phyloP scores from a whole-genome alignment of 441 rosid genomes.

The Gossypium schwendimanii region DNA sequence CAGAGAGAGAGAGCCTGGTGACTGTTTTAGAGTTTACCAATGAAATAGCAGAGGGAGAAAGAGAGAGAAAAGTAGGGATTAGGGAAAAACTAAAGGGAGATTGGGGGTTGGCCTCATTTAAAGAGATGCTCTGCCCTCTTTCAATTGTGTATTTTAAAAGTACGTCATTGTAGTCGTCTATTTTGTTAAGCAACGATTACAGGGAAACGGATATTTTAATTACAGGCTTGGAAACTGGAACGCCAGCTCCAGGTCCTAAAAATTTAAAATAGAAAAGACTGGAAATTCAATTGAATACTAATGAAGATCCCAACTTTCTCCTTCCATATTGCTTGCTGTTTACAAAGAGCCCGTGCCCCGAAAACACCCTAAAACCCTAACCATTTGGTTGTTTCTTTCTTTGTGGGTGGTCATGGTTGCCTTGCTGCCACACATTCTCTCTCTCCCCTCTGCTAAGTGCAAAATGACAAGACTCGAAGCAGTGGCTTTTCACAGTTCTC shows the following conservation, averaged over 20 bases:
- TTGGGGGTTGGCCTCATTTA: constrained; percentile 29
- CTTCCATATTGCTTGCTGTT: constrained; percentile 8
- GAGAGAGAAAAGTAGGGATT: too few species aligned
- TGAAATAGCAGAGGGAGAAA: too few species aligned
- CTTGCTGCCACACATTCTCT: neutral
- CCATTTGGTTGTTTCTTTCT: constrained; percentile 18
- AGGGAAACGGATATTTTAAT: neutral
- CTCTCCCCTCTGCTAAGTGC: constrained; percentile 30
- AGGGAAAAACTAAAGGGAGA: neutral
- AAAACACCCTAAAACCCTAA: constrained; percentile 33
- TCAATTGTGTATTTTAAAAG: constrained; percentile 1
- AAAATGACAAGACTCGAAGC: constrained; percentile 60
- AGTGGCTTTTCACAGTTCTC: constrained; percentile 37
- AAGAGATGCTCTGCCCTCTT: constrained; percentile 14
- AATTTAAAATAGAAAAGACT: neutral
- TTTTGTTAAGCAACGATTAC: neutral
- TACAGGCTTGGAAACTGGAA: neutral
- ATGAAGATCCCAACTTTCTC: constrained; percentile 12
- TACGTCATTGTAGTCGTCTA: constrained; percentile 15
- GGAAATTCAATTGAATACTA: neutral
- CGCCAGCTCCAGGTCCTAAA: neutral
- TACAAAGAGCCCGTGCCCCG: constrained; percentile 24
- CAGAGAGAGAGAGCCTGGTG: constrained; percentile 18
- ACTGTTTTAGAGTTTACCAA: too few species aligned
- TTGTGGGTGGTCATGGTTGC: neutral